Conservation (phyloP, 192 early-diverging fungal genomes). For the Martensiomyces pterosporus region DNA sequence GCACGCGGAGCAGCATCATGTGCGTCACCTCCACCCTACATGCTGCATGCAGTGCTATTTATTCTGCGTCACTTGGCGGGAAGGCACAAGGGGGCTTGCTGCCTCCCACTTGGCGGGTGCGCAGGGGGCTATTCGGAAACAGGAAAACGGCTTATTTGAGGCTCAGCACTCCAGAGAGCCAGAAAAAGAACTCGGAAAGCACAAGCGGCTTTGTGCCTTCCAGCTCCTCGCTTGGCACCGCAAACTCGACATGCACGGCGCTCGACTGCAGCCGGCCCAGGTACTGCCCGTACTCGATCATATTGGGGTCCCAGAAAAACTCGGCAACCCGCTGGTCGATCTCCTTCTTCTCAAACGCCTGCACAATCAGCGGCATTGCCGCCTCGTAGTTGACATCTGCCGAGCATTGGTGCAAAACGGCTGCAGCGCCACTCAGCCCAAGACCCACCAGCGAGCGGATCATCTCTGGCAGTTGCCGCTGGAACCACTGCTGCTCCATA, state of each 20-base stretch:
- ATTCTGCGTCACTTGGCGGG: too few relatives aligned
- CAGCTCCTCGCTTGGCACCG: slow-evolving; percentile 12
- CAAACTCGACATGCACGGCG: slow-evolving; percentile 9
- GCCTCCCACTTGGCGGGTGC: too few relatives aligned
- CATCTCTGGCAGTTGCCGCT: slow-evolving; percentile 6
- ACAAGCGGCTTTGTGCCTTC: slow-evolving; percentile 10
- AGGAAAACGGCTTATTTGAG: too few relatives aligned
- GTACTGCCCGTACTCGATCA: slow-evolving; percentile 42
- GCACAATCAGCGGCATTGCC: slow-evolving; percentile 22
- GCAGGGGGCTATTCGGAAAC: too few relatives aligned
- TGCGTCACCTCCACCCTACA: too few relatives aligned
- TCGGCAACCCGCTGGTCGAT: slow-evolving; percentile 16
- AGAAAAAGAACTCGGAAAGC: slow-evolving; percentile 23
- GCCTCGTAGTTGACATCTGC: slow-evolving; percentile 15
- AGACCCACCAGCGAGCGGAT: slow-evolving; percentile 11
- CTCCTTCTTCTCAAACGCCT: slow-evolving; percentile 28
- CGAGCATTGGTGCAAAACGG: slow-evolving; percentile 25
- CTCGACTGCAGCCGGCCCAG: slow-evolving; percentile 9
- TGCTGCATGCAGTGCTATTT: too few relatives aligned
- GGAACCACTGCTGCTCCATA: slow-evolving; percentile 23
- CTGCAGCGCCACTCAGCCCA: slow-evolving; percentile 25
- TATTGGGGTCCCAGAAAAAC: slow-evolving; percentile 41
- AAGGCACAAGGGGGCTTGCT: too few relatives aligned
- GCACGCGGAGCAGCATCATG: too few relatives aligned
- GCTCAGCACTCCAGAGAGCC: slow-evolving; percentile 24